Percentiles rank a stretch among this genome's conserved stretches.
Evolutionary conservation across 2,329 filamentous ascomycete genomes (phyloP).

Genomic region (Rosellinia necatrix): DNA sequence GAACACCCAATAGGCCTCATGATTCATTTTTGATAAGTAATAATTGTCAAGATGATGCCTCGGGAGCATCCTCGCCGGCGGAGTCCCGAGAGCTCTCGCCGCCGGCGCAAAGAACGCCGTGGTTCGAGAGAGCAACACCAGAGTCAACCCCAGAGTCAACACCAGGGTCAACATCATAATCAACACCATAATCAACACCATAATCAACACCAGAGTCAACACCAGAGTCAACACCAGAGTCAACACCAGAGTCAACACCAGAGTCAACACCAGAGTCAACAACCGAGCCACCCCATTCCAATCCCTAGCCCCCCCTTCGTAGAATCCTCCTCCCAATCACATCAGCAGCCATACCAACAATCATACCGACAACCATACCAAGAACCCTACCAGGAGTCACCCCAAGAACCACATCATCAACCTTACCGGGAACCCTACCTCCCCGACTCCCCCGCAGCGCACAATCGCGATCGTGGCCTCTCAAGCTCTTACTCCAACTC

Average conservation of each 20-base stretch:
- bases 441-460: slow-evolving; percentile 29
- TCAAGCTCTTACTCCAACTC: slow-evolving; percentile 36
- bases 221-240: slow-evolving; percentile 11
- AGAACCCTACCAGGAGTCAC: slow-evolving; percentile 7
- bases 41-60: slow-evolving; percentile 52
- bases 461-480: slow-evolving; percentile 34
- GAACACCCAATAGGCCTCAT: slow-evolving; percentile 32
- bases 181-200: too few relatives aligned
- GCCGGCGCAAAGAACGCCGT: slow-evolving; percentile 52
- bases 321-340: slow-evolving; percentile 13
- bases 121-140: slow-evolving; percentile 48
- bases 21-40: slow-evolving; percentile 26
- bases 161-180: slow-evolving; percentile 11
- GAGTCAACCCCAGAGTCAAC: slow-evolving; percentile 21
- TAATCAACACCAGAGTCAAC: too few relatives aligned
- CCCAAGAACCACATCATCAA: slow-evolving; percentile 10
- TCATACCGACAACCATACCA: slow-evolving; percentile 18
- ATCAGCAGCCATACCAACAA: slow-evolving; percentile 16
- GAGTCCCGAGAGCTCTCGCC: slow-evolving; percentile 60
- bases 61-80: slow-evolving; percentile 57
- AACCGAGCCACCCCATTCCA: too few relatives aligned
- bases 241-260: slow-evolving; percentile 38
- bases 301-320: too few relatives aligned
- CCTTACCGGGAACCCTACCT: slow-evolving; percentile 35
- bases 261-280: slow-evolving; percentile 7